phyloP scores from a whole-genome alignment of 2,329 filamentous ascomycete species.

The Alternaria triticimaculans region DNA sequence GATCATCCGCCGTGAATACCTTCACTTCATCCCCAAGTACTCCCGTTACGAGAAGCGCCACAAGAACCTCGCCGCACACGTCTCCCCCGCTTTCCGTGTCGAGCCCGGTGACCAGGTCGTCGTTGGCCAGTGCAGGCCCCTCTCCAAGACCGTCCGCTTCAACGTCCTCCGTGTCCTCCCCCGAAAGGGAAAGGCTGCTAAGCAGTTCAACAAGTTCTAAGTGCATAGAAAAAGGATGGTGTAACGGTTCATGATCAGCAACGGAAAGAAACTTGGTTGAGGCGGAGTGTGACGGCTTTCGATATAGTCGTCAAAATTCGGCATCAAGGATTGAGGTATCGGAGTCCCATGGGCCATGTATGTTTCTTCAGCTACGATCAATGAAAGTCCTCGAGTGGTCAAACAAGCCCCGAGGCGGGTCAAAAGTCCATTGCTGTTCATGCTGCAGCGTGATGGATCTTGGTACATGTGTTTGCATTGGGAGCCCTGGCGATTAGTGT shows the following conservation, averaged over 20 bases:
- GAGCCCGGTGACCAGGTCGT: slow-evolving; percentile 99
- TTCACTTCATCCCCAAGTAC: slow-evolving; percentile 99
- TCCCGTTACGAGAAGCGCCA: slow-evolving; percentile 99
- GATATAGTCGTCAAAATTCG: slow-evolving; percentile 44
- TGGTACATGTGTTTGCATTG: slow-evolving; percentile 2
- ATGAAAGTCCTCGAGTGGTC: slow-evolving; percentile 49
- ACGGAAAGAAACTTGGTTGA: slow-evolving; percentile 32
- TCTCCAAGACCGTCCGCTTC: slow-evolving; percentile 99
- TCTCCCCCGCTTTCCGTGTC: slow-evolving; percentile 99
- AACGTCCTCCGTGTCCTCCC: slow-evolving; percentile 99
- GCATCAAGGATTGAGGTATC: slow-evolving; percentile 49
- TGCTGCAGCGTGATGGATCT: slow-evolving; percentile 4
- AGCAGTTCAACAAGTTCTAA: slow-evolving; percentile 99
- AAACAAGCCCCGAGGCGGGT: slow-evolving; percentile 47
- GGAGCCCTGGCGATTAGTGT: background rate
- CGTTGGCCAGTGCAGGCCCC: slow-evolving; percentile 98
- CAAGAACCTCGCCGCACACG: slow-evolving; percentile 99
- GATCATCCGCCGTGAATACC: slow-evolving; percentile 99
- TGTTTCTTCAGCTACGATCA: slow-evolving; percentile 51
- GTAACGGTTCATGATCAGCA: slow-evolving; percentile 39
- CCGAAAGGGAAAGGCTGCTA: slow-evolving; percentile 95
- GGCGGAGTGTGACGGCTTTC: slow-evolving; percentile 42
- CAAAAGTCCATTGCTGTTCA: slow-evolving; percentile 38
- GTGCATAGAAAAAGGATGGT: slow-evolving; percentile 33
- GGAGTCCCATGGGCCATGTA: slow-evolving; percentile 51